A percentile compares a stretch with the other conserved stretches of the same genome.
Evolutionary conservation across 768 basidiomycete genomes (phyloP).

Genomic region (Gymnopilus junonius): DNA sequence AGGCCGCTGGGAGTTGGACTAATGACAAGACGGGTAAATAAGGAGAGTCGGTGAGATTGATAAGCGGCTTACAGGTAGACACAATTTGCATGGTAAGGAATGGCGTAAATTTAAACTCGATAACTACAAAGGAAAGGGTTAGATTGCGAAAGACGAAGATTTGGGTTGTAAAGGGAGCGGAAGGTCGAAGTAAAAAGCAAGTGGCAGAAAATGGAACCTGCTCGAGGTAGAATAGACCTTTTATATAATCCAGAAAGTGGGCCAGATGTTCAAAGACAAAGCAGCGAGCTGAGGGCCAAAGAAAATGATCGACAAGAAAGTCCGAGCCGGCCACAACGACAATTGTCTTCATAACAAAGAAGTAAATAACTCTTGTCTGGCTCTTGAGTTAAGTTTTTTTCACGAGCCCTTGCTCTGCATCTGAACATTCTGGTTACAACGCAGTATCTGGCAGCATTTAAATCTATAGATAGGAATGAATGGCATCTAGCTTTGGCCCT

Average conservation of each 20-base stretch:
- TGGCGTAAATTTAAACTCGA: too few species aligned
- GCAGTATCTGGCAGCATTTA: too few species aligned
- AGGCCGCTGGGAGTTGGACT: conserved; percentile 5
- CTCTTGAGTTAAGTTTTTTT: too few species aligned
- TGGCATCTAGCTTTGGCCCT: too few species aligned
- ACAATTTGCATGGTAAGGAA: neutral
- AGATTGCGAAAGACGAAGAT: neutral
- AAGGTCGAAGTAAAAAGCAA: too few species aligned
- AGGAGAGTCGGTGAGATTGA: neutral
- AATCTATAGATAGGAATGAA: too few species aligned
- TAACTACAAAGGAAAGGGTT: too few species aligned
- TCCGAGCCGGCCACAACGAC: neutral
- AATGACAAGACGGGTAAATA: neutral
- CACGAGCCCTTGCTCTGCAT: too few species aligned
- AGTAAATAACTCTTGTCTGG: too few species aligned
- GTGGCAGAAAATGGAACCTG: conserved; percentile 5
- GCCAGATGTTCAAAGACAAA: neutral
- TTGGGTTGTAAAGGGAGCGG: neutral
- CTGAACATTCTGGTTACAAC: too few species aligned
- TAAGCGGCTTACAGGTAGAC: neutral
- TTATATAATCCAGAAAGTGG: neutral
- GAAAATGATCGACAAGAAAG: neutral
- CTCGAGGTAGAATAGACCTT: neutral
- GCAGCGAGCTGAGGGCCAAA: neutral
- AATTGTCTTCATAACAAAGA: neutral